These are phyloP conservation scores for Alternaria triticimaculans DNA, from an alignment of 2,329 filamentous ascomycete species.

Conservation along the genomic window DNA sequence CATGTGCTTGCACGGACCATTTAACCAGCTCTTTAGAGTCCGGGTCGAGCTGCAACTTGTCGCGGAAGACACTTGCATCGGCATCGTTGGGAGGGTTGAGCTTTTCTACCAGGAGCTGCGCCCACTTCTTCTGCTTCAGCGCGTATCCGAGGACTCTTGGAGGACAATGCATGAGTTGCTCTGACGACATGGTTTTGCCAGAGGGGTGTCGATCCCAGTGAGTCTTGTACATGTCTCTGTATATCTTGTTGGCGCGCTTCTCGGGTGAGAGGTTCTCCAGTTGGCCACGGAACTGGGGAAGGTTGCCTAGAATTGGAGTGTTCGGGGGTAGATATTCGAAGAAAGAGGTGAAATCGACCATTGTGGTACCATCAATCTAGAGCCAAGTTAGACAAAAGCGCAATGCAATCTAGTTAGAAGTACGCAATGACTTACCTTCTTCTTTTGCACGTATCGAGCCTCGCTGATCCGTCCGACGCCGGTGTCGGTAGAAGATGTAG, in stretches of 20 bases:
- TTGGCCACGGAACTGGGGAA: background rate
- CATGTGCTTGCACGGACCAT: background rate
- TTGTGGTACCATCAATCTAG: background rate
- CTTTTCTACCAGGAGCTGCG: background rate
- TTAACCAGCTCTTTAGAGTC: background rate
- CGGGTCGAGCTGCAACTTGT: background rate
- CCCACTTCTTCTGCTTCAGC: background rate
- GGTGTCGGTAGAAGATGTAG: background rate
- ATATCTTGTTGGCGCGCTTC: background rate
- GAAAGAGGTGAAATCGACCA: background rate
- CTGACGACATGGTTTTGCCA: background rate
- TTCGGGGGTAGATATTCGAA: fast-evolving
- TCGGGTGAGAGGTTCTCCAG: background rate
- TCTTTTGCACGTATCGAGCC: background rate
- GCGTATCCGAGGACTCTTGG: background rate
- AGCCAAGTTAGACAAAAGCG: background rate
- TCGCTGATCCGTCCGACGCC: background rate
- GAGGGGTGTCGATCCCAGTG: background rate
- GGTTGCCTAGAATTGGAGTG: background rate
- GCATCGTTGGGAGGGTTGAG: background rate
- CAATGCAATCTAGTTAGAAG: fast-evolving
- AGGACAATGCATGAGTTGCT: background rate
- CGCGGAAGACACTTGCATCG: background rate
- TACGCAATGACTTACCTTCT: background rate
- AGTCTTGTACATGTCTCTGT: background rate